Percentiles rank a stretch among this genome's conserved stretches.
phyloP scores from a whole-genome alignment of 225 moss, liverwort and hornwort species.

The Bryoerythrophyllum caledonicum region DNA sequence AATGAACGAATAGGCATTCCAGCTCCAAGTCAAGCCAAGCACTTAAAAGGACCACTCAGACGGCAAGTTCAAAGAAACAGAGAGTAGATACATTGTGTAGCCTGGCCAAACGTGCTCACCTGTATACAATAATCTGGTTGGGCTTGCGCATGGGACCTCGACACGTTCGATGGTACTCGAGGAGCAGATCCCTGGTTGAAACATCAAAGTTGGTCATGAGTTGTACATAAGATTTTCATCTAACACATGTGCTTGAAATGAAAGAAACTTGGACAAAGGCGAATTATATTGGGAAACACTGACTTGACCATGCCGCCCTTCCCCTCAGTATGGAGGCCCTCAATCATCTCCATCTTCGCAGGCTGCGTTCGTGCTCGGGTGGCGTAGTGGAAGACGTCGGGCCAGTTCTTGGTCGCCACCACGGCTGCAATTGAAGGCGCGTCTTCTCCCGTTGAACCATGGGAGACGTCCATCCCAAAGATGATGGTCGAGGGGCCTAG shows the following conservation, averaged over 20 bases:
- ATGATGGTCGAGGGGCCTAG: constrained; percentile 67
- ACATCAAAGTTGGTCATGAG: constrained; percentile 1
- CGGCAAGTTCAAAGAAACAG: not conserved
- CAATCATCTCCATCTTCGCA: constrained; percentile 88
- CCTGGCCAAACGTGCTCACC: constrained; percentile 39
- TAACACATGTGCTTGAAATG: not conserved
- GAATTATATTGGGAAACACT: constrained; percentile 2
- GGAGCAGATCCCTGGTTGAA: constrained; percentile 65
- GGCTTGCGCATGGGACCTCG: constrained; percentile 51
- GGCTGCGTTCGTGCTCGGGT: constrained; percentile 76
- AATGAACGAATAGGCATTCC: constrained; percentile 3
- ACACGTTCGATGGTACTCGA: constrained; percentile 65
- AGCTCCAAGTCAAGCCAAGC: not conserved
- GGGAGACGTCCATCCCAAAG: constrained; percentile 93
- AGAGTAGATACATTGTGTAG: not conserved
- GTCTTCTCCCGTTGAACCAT: constrained; percentile 89
- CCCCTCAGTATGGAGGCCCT: constrained; percentile 63
- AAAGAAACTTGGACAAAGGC: not conserved
- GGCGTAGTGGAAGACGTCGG: constrained; percentile 76
- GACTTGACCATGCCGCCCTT: constrained; percentile 84
- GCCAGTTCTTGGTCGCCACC: constrained; percentile 91
- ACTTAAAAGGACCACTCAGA: not conserved
- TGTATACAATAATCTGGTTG: constrained; percentile 80
- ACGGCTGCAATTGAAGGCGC: constrained; percentile 93
- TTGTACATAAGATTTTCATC: not conserved